A percentile compares a stretch with the other conserved stretches of the same genome.
These are phyloP conservation scores for Ogataea methylovora DNA, from an alignment of 805 yeast genomes.

Conservation along the genomic window DNA sequence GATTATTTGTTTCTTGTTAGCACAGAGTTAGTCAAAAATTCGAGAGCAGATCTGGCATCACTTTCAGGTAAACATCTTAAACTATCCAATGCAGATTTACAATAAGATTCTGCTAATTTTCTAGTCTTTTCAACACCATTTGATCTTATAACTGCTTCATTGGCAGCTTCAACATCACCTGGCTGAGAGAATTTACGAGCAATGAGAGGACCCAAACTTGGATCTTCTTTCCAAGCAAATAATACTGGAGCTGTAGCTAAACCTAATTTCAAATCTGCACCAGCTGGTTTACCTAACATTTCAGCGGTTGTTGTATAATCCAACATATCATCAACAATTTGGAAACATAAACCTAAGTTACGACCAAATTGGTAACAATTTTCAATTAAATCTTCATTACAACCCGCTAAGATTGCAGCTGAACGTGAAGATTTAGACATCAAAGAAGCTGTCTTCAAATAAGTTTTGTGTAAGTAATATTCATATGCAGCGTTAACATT, in stretches of 20 bases:
- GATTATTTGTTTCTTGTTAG: constrained; percentile 51
- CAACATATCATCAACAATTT: constrained; percentile 90
- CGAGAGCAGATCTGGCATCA: constrained; percentile 83
- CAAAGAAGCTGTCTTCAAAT: constrained; percentile 87
- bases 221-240: constrained; percentile 87
- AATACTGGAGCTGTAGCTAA: constrained; percentile 95
- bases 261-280: constrained; percentile 90
- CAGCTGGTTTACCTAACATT: constrained; percentile 89
- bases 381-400: constrained; percentile 67
- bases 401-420: constrained; percentile 88
- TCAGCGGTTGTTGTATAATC: constrained; percentile 87
- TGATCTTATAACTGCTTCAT: constrained; percentile 60
- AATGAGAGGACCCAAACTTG: constrained; percentile 78
- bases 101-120: constrained; percentile 69
- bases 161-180: constrained; percentile 83
- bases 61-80: constrained; percentile 75
- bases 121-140: constrained; percentile 74
- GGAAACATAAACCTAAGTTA: constrained; percentile 91
- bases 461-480: constrained; percentile 91
- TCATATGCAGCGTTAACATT: constrained; percentile 88
- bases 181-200: constrained; percentile 71
- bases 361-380: constrained; percentile 87
- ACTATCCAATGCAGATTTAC: constrained; percentile 65
- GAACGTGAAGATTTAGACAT: constrained; percentile 93
- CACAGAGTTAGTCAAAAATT: constrained; percentile 74